Conservation (phyloP, 176 grass and related monocot genomes). For the Oropetium thomaeum region DNA sequence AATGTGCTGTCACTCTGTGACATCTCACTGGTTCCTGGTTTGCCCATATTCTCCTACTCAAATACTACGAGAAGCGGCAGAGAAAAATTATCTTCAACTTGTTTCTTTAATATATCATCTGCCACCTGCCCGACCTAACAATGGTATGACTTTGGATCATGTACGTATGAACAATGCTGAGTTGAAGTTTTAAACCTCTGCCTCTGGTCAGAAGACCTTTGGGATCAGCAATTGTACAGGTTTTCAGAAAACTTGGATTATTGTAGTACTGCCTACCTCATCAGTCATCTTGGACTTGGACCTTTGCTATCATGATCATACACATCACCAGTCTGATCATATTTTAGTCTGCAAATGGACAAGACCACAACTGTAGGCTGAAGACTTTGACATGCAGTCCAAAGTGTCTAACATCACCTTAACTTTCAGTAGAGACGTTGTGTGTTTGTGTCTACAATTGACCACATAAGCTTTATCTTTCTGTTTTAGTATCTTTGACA, state of each 20-base stretch:
- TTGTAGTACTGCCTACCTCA: constrained; percentile 2
- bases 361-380: not conserved
- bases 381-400: constrained; percentile 7
- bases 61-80: not conserved
- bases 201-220: constrained; percentile 18
- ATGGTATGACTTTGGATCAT: constrained; percentile 8
- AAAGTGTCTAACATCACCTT: not conserved
- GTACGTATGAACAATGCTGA: not conserved
- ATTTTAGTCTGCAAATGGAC: constrained; percentile 35
- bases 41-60: not conserved
- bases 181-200: constrained; percentile 31
- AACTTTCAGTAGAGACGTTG: not conserved
- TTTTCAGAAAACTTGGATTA: constrained; percentile 20
- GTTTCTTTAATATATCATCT: constrained; percentile 22
- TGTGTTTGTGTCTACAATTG: not conserved
- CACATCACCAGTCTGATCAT: constrained; percentile 22
- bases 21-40: constrained; percentile 4
- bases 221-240: constrained; percentile 23
- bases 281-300: constrained; percentile 18
- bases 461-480: not conserved
- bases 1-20: constrained; percentile 15
- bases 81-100: not conserved
- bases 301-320: constrained; percentile 13
- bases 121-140: constrained; percentile 27
- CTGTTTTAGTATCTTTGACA: not conserved